A percentile compares a stretch with the other conserved stretches of the same genome.
Evolutionary conservation across 1,139 yeast species (phyloP).

Genomic region (Nakaseomyces sp.): DNA sequence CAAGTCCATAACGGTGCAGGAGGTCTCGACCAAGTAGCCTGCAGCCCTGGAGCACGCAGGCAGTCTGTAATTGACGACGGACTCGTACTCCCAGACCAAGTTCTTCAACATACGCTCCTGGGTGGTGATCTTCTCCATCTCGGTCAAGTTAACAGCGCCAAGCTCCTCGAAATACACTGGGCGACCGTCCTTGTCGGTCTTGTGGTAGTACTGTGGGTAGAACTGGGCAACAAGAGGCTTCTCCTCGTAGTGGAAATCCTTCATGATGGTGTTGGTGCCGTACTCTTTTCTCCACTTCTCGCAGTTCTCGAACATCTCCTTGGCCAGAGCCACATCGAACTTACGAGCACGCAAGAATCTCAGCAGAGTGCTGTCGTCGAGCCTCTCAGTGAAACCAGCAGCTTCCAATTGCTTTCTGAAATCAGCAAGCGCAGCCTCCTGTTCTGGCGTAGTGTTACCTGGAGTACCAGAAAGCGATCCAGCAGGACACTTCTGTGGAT

Average conservation of each 20-base stretch:
- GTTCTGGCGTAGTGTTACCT: conserved; percentile 66
- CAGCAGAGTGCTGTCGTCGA: conserved; percentile 82
- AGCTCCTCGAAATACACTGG: conserved; percentile 92
- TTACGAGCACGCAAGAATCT: conserved; percentile 93
- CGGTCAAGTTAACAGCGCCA: conserved; percentile 80
- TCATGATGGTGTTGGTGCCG: conserved; percentile 78
- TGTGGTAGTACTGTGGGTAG: conserved; percentile 96
- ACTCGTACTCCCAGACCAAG: conserved; percentile 95
- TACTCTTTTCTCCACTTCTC: conserved; percentile 87
- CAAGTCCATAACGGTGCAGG: conserved; percentile 90
- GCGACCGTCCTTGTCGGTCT: conserved; percentile 93
- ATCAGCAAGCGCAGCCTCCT: conserved; percentile 49
- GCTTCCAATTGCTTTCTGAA: conserved; percentile 51
- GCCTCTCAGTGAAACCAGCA: conserved; percentile 60
- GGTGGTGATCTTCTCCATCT: conserved; percentile 87
- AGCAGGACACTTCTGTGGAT: conserved; percentile 61
- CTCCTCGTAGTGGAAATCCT: conserved; percentile 83
- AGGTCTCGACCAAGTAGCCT: conserved; percentile 78
- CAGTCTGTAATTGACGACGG: conserved; percentile 71
- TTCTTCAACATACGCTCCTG: conserved; percentile 95
- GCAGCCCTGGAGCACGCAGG: conserved; percentile 90
- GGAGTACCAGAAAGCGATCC: conserved; percentile 70
- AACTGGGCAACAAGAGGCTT: conserved; percentile 80
- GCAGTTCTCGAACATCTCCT: conserved; percentile 75
- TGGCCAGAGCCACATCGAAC: conserved; percentile 73